phyloP scores from a whole-genome alignment of 768 basidiomycete species.

The Inosperma sp. region DNA sequence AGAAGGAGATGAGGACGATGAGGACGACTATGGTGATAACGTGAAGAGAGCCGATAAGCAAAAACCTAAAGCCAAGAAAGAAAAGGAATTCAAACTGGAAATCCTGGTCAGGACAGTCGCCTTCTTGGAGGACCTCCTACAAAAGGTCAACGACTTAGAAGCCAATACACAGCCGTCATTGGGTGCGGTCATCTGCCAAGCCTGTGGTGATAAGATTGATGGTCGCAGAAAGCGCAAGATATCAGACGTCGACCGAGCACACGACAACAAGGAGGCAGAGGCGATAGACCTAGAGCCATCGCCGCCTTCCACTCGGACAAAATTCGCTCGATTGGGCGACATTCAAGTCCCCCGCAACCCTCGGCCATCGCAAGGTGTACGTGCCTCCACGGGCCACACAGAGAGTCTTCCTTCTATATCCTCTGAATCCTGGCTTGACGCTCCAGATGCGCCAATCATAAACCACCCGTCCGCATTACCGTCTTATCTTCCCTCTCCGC shows the following conservation, averaged over 20 bases:
- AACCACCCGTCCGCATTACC: constrained; percentile 13
- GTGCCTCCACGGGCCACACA: too few species aligned
- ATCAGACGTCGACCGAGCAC: too few species aligned
- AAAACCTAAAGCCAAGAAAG: constrained; percentile 42
- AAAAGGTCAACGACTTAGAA: constrained; percentile 44
- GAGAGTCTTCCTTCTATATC: constrained; percentile 23
- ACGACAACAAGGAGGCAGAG: too few species aligned
- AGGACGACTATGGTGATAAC: constrained; percentile 34
- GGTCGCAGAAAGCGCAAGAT: constrained; percentile 16
- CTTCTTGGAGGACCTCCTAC: constrained; percentile 68
- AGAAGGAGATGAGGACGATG: constrained; percentile 30
- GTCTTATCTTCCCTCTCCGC: constrained; percentile 51
- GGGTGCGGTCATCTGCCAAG: constrained; percentile 9
- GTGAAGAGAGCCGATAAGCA: constrained; percentile 10
- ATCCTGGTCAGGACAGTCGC: constrained; percentile 79
- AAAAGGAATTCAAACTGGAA: constrained; percentile 91
- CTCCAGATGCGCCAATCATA: constrained; percentile 10
- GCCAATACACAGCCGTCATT: constrained; percentile 22
- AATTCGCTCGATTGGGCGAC: too few species aligned
- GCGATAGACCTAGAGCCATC: too few species aligned
- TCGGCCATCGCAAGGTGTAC: too few species aligned
- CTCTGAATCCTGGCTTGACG: constrained; percentile 29
- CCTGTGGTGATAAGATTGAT: not conserved
- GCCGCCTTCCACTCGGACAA: too few species aligned
- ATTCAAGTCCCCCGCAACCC: too few species aligned